Evolutionary conservation across 495 filamentous ascomycete genomes (phyloP).

Genomic region (Penicillium atrosanguineum): DNA sequence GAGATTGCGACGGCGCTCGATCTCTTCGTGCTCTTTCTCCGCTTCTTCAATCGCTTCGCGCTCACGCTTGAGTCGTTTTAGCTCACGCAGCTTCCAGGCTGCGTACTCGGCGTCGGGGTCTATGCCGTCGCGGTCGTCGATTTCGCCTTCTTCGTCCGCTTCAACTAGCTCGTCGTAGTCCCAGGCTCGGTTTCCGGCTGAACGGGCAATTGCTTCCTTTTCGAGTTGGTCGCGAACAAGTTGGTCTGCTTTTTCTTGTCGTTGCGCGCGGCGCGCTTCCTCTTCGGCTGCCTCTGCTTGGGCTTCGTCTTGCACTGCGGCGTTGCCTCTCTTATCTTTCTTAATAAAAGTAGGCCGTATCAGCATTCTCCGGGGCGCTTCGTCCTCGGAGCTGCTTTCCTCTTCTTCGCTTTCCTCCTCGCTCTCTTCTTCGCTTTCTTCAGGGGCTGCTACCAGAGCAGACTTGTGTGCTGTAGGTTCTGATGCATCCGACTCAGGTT

Average conservation of each 20-base stretch:
- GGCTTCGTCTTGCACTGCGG: slow-evolving; percentile 11
- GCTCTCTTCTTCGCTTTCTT: slow-evolving; percentile 61
- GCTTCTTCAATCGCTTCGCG: slow-evolving; percentile 77
- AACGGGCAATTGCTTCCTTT: slow-evolving; percentile 70
- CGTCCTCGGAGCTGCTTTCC: slow-evolving; percentile 66
- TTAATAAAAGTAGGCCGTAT: slow-evolving; percentile 89
- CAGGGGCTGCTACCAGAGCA: slow-evolving; percentile 14
- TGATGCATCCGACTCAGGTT: slow-evolving; percentile 11
- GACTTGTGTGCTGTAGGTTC: slow-evolving; percentile 5
- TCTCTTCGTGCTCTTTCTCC: slow-evolving; percentile 84
- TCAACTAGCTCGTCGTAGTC: slow-evolving; percentile 75
- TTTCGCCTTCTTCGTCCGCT: slow-evolving; percentile 58
- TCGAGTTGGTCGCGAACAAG: slow-evolving; percentile 87
- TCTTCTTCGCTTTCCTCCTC: slow-evolving; percentile 50
- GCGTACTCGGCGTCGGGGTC: slow-evolving; percentile 88
- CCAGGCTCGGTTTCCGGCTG: slow-evolving; percentile 76
- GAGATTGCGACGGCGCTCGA: slow-evolving; percentile 83
- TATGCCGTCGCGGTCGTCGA: slow-evolving; percentile 82
- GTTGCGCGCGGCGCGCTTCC: slow-evolving; percentile 52
- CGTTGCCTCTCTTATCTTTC: slow-evolving; percentile 65
- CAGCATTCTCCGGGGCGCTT: slow-evolving; percentile 70
- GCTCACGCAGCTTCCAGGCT: slow-evolving; percentile 90
- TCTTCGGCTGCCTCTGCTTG: slow-evolving; percentile 42
- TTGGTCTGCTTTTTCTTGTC: slow-evolving; percentile 66
- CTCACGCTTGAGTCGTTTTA: slow-evolving; percentile 82